phyloP scores from a whole-genome alignment of 2,329 filamentous ascomycete genomes.

The Bipolaris gigantea region DNA sequence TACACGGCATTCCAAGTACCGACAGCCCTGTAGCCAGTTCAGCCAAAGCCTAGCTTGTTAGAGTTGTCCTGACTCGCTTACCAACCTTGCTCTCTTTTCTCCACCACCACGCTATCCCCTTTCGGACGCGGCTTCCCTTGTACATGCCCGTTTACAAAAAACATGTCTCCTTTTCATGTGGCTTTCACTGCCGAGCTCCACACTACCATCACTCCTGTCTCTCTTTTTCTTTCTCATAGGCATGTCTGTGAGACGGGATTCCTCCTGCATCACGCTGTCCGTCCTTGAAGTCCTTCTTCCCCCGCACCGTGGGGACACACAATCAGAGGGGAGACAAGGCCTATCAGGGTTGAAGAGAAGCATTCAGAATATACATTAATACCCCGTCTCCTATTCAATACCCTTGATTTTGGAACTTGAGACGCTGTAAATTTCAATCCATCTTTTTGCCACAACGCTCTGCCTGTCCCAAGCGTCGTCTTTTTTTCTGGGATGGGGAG shows the following conservation, averaged over 20 bases:
- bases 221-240: neutral
- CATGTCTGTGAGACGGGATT: neutral
- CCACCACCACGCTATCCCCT: neutral
- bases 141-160: neutral
- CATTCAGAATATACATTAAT: neutral
- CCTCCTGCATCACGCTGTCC: neutral
- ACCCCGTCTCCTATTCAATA: neutral
- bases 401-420: neutral
- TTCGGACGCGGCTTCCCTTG: neutral
- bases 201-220: neutral
- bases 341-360: neutral
- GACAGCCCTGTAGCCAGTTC: neutral
- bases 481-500: too few relatives aligned
- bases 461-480: neutral
- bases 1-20: neutral
- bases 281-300: neutral
- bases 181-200: neutral
- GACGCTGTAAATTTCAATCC: neutral
- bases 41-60: neutral
- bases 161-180: neutral
- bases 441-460: neutral
- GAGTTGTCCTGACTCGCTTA: neutral
- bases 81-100: neutral
- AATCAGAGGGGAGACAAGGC: neutral
- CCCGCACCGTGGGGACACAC: neutral